Evolutionary conservation across 305 asterid species (phyloP).

Genomic region (Coffea humblotiana): DNA sequence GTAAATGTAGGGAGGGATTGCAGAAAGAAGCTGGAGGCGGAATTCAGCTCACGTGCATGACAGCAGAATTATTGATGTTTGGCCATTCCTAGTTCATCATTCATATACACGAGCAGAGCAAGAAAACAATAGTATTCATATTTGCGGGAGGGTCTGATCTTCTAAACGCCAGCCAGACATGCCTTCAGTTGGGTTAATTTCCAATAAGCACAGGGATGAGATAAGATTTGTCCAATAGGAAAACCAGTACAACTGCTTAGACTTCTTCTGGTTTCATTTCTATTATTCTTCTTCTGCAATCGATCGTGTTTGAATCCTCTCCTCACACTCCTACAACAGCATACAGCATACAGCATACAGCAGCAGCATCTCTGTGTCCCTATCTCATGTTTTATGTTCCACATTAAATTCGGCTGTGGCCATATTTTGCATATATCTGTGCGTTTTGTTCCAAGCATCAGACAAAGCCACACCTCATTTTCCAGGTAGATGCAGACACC

Average conservation of each 20-base stretch:
- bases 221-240: constrained; percentile 38
- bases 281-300: constrained; percentile 23
- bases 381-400: constrained; percentile 21
- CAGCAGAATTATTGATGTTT: constrained; percentile 32
- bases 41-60: constrained; percentile 35
- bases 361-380: constrained; percentile 21
- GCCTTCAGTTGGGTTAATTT: constrained; percentile 23
- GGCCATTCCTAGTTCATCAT: constrained; percentile 27
- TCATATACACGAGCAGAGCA: not conserved
- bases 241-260: constrained; percentile 12
- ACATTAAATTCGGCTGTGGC: not conserved
- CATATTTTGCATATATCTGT: not conserved
- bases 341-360: too few relatives aligned
- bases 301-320: constrained; percentile 55
- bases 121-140: not conserved
- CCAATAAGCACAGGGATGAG: constrained; percentile 34
- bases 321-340: constrained; percentile 38
- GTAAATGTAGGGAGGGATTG: not conserved
- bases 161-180: not conserved
- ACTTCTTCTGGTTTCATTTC: too few relatives aligned
- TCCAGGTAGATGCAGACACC: constrained; percentile 55
- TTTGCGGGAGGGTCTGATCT: too few relatives aligned
- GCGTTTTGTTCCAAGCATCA: constrained; percentile 21
- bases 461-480: constrained; percentile 45
- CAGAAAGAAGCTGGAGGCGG: not conserved